Percentiles rank a stretch among this genome's conserved stretches.
Evolutionary conservation across 2,329 filamentous ascomycete genomes (phyloP).

Genomic region (Botryotinia globosa): DNA sequence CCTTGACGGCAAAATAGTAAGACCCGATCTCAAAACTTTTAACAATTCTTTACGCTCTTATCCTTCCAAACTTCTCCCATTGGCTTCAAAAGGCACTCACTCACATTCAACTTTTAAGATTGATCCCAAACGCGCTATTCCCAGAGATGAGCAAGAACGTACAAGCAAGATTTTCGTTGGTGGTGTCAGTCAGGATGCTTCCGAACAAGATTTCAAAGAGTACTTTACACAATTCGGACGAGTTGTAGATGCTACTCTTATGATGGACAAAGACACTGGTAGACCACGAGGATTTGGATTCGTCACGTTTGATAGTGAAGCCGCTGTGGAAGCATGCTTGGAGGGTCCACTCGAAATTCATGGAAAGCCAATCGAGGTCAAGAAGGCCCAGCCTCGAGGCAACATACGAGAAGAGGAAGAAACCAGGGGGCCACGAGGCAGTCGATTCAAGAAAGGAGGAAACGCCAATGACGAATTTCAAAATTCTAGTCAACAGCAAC

Average conservation of each 20-base stretch:
- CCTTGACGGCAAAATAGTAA: conserved; percentile 95
- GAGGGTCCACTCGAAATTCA: conserved; percentile 84
- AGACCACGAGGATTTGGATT: conserved; percentile 94
- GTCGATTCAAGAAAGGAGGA: conserved; percentile 54
- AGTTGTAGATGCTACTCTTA: conserved; percentile 94
- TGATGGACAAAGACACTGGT: conserved; percentile 99
- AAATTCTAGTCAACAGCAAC: conserved; percentile 39
- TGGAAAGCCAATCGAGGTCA: conserved; percentile 95
- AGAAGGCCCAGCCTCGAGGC: conserved; percentile 92
- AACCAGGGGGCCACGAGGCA: conserved; percentile 52
- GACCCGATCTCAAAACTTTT: conserved; percentile 41
- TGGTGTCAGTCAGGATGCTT: conserved; percentile 94
- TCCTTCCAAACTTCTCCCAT: conserved; percentile 28
- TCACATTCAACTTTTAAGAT: conserved; percentile 53
- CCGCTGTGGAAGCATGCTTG: conserved; percentile 88
- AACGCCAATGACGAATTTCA: conserved; percentile 45
- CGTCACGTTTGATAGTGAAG: conserved; percentile 95
- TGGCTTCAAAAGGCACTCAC: conserved; percentile 31
- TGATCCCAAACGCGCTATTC: conserved; percentile 95
- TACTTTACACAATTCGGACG: conserved; percentile 97
- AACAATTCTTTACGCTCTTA: conserved; percentile 22
- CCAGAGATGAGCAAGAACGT: conserved; percentile 94
- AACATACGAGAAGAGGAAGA: conserved; percentile 92
- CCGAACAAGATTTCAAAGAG: conserved; percentile 90
- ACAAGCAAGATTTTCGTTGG: conserved; percentile 99